Conservation (phyloP, 139 green algal genomes). For the Coelastrella sp. region DNA sequence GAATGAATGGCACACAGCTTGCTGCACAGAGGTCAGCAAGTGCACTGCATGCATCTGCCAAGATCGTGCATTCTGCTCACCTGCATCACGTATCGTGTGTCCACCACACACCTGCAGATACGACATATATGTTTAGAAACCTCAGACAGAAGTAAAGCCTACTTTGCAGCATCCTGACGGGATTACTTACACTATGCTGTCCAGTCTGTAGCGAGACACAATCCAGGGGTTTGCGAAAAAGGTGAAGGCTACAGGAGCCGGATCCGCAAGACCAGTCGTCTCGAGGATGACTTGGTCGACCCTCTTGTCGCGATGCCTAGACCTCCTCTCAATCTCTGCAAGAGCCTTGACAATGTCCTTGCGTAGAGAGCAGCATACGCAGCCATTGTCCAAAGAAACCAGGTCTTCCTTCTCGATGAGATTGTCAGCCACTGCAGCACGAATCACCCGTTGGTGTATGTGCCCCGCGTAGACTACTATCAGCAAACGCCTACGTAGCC, state of each 20-base stretch:
- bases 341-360: constrained; percentile 88
- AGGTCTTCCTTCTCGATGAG: constrained; percentile 85
- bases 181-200: constrained; percentile 84
- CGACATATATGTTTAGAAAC: too few relatives aligned
- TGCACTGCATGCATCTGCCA: too few relatives aligned
- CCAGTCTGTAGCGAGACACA: constrained; percentile 75
- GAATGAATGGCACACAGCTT: too few relatives aligned
- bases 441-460: constrained; percentile 36
- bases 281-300: constrained; percentile 77
- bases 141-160: too few relatives aligned
- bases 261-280: constrained; percentile 89
- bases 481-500: constrained; percentile 9
- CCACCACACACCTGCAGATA: constrained; percentile 74
- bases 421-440: constrained; percentile 74
- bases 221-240: constrained; percentile 93
- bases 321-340: constrained; percentile 72
- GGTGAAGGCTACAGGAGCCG: constrained; percentile 86
- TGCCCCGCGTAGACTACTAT: constrained; percentile 3
- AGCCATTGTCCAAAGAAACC: constrained; percentile 86
- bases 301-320: constrained; percentile 36
- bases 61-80: too few relatives aligned
- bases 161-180: too few relatives aligned
- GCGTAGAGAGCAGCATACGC: constrained; percentile 87
- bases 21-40: background rate
- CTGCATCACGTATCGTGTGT: constrained; percentile 76